Percentiles rank a stretch among this genome's conserved stretches.
Evolutionary conservation across 179 eudicot species (phyloP).

Genomic region (Gypsophila paniculata): DNA sequence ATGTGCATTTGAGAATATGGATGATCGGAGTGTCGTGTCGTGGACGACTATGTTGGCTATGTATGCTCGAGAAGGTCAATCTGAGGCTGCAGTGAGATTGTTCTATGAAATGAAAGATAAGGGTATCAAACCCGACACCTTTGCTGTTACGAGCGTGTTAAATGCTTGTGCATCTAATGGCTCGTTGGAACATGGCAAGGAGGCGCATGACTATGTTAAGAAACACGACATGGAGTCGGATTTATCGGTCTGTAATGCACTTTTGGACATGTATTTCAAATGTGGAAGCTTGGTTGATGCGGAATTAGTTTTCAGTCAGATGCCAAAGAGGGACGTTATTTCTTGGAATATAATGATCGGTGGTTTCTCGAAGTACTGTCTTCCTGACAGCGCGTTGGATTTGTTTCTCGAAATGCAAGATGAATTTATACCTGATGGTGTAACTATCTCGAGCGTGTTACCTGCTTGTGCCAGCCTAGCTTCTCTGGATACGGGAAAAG

Average conservation of each 20-base stretch:
- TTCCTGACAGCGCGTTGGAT: conserved; percentile 51
- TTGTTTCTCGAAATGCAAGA: conserved; percentile 47
- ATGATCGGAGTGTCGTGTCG: conserved; percentile 46
- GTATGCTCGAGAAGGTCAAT: conserved; percentile 43
- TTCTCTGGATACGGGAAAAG: conserved; percentile 57
- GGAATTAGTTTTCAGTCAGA: conserved; percentile 44
- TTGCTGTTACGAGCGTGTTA: conserved; percentile 56
- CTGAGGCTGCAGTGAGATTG: conserved; percentile 44
- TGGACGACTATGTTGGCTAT: conserved; percentile 66
- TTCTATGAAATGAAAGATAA: conserved; percentile 44
- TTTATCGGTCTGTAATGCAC: conserved; percentile 60
- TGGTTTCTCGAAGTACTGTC: conserved; percentile 53
- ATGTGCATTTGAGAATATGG: conserved; percentile 41
- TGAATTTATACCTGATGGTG: conserved; percentile 47
- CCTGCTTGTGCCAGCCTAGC: conserved; percentile 65
- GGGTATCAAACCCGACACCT: conserved; percentile 49
- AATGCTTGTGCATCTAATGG: conserved; percentile 66
- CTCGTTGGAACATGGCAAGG: conserved; percentile 51
- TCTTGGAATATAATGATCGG: conserved; percentile 82
- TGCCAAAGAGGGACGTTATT: conserved; percentile 41
- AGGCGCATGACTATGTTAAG: conserved; percentile 54
- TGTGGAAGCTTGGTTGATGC: conserved; percentile 59
- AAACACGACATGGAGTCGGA: conserved; percentile 42
- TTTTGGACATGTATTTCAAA: conserved; percentile 80
- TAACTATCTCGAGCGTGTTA: conserved; percentile 61